Evolutionary conservation across 257 asterid genomes (phyloP).

Genomic region (Gentiana straminea): DNA sequence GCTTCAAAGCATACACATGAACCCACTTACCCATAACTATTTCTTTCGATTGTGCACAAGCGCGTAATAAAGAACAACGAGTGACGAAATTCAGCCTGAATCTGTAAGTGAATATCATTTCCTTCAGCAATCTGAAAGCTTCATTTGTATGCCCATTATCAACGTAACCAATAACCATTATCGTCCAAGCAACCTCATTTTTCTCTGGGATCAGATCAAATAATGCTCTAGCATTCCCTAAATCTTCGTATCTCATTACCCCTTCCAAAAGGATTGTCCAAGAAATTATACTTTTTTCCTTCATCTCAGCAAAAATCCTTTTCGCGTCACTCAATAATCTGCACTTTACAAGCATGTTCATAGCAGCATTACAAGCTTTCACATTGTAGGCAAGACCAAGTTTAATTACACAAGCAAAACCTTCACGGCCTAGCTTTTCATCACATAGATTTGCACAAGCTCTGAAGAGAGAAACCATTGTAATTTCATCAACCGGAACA

Average conservation of each 20-base stretch:
- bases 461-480: slow-evolving; percentile 44
- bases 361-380: slow-evolving; percentile 53
- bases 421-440: slow-evolving; percentile 39
- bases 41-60: slow-evolving; percentile 59
- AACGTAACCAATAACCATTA: slow-evolving; percentile 40
- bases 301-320: slow-evolving; percentile 45
- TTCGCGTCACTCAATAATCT: slow-evolving; percentile 36
- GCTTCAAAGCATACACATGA: slow-evolving; percentile 44
- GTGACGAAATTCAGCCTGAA: slow-evolving; percentile 37
- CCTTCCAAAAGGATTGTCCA: slow-evolving; percentile 77
- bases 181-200: slow-evolving; percentile 65
- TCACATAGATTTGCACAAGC: slow-evolving; percentile 51
- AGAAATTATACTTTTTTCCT: slow-evolving; percentile 50
- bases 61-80: slow-evolving; percentile 45
- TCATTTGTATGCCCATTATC: slow-evolving; percentile 41
- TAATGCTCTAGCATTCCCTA: slow-evolving; percentile 38
- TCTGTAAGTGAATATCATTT: slow-evolving; percentile 37
- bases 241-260: slow-evolving; percentile 47
- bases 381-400: slow-evolving; percentile 39
- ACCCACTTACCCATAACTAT: slow-evolving; percentile 54
- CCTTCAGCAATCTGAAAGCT: slow-evolving; percentile 41
- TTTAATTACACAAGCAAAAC: slow-evolving; percentile 37
- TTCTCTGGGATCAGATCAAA: slow-evolving; percentile 67
- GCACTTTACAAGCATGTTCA: slow-evolving; percentile 69
- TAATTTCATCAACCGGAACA: slow-evolving; percentile 37